Evolutionary conservation across 1,284 basidiomycete genomes (phyloP).

Genomic region (Sporisorium graminicola): DNA sequence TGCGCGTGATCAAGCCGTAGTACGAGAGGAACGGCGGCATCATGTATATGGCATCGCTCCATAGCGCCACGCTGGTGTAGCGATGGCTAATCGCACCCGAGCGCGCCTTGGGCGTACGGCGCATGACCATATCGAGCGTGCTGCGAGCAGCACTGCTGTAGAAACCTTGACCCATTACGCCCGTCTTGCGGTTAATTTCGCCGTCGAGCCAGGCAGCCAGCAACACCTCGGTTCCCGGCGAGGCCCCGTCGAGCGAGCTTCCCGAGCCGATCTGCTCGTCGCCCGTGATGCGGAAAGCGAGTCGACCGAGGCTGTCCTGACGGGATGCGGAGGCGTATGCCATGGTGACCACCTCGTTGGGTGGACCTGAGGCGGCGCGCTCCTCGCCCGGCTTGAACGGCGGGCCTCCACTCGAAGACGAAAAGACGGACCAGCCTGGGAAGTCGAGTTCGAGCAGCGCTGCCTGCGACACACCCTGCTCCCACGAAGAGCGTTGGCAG

Average conservation of each 20-base stretch:
- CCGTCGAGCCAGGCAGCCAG: constrained; percentile 59
- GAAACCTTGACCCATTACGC: constrained; percentile 30
- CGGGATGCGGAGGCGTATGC: constrained; percentile 53
- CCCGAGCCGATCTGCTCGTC: constrained; percentile 56
- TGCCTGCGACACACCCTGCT: constrained; percentile 63
- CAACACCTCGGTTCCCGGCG: constrained; percentile 60
- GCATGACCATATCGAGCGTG: constrained; percentile 80
- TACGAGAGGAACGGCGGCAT: constrained; percentile 91
- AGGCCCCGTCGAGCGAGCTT: constrained; percentile 63
- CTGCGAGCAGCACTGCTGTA: constrained; percentile 79
- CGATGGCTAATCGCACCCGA: constrained; percentile 71
- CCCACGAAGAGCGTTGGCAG: constrained; percentile 65
- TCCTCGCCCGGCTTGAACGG: constrained; percentile 46
- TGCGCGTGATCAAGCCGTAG: constrained; percentile 80
- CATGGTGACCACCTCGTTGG: constrained; percentile 54
- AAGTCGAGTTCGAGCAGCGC: constrained; percentile 64
- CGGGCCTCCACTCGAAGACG: constrained; percentile 42
- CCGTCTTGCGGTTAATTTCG: constrained; percentile 53
- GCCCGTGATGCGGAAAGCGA: constrained; percentile 61
- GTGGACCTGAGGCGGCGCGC: constrained; percentile 19
- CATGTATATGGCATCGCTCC: constrained; percentile 78
- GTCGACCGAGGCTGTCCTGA: constrained; percentile 58
- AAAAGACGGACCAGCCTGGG: constrained; percentile 59
- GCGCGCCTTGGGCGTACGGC: constrained; percentile 74
- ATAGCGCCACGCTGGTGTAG: constrained; percentile 41